Conservation (phyloP, 208 protist genomes). For the Crithidia fasciculata region DNA sequence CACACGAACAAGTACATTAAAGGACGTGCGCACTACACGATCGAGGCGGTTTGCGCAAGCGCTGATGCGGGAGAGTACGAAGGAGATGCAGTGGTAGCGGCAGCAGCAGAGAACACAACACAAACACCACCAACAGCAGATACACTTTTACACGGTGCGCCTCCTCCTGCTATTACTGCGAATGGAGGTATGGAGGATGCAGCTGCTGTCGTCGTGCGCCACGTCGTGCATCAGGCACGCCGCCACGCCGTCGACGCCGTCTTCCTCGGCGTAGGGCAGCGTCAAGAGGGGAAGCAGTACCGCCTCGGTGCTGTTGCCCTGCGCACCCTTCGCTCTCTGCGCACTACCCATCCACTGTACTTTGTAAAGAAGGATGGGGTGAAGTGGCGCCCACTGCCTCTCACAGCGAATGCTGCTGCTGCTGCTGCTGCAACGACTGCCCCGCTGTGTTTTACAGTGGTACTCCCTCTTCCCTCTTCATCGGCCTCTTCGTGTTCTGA, state of each 20-base stretch:
- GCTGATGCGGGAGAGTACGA: not conserved
- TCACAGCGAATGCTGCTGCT: not conserved
- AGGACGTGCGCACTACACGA: constrained; percentile 73
- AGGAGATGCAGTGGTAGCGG: not conserved
- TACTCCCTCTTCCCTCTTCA: constrained; percentile 15
- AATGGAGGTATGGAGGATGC: not conserved
- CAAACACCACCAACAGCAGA: not conserved
- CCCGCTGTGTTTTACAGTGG: constrained; percentile 24
- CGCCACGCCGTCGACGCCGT: constrained; percentile 52
- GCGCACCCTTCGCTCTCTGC: constrained; percentile 32
- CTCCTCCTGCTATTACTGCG: no score
- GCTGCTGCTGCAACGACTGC: not conserved
- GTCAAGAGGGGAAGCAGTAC: constrained; percentile 56
- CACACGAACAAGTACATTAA: constrained; percentile 66
- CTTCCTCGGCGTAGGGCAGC: constrained; percentile 66
- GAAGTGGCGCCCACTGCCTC: constrained; percentile 33
- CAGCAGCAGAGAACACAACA: not conserved
- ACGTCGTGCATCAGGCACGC: constrained; percentile 26
- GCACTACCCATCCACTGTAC: constrained; percentile 39
- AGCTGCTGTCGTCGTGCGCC: constrained; percentile 36
- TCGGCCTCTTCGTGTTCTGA: no score
- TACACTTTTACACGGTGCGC: no score
- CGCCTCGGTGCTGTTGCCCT: constrained; percentile 44
- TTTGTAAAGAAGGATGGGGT: constrained; percentile 75
- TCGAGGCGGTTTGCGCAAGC: constrained; percentile 54